Evolutionary conservation across 23 red algal species (phyloP).

Genomic region (Chondrus crispus): DNA sequence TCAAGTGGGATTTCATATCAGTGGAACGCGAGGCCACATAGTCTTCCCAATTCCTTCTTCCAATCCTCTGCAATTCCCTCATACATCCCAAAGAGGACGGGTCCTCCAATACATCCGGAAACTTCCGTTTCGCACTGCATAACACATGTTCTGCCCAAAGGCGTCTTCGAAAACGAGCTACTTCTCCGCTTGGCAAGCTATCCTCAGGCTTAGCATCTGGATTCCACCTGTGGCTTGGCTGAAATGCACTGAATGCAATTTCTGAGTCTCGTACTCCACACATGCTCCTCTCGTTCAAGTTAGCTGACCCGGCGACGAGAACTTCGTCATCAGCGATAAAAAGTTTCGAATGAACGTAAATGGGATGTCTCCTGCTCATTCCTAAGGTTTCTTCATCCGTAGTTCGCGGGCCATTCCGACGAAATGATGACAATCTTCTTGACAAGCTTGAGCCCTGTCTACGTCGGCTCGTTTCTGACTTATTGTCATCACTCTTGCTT

Average conservation of each 20-base stretch:
- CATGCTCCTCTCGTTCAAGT: slow-evolving; percentile 73
- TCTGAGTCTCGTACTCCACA: slow-evolving; percentile 70
- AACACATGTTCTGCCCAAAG: slow-evolving; percentile 63
- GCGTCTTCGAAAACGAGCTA: slow-evolving; percentile 47
- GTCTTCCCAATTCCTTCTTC: slow-evolving; percentile 41
- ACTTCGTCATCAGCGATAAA: slow-evolving; percentile 69
- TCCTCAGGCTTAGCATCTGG: neutral
- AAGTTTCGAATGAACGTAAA: slow-evolving; percentile 62
- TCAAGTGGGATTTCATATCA: slow-evolving; percentile 21
- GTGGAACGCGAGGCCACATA: slow-evolving; percentile 1
- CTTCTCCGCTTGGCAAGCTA: slow-evolving; percentile 36
- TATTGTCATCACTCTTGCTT: neutral
- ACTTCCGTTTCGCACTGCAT: neutral
- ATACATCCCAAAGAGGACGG: slow-evolving; percentile 44
- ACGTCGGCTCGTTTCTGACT: neutral
- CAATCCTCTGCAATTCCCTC: slow-evolving; percentile 52
- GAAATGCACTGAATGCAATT: slow-evolving; percentile 54
- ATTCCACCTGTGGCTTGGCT: slow-evolving; percentile 31
- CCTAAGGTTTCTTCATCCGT: slow-evolving; percentile 38
- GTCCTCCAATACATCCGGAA: slow-evolving; percentile 26
- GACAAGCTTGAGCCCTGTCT: neutral
- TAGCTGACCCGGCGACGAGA: slow-evolving; percentile 52
- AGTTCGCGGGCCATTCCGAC: slow-evolving; percentile 14
- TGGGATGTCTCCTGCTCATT: slow-evolving; percentile 40
- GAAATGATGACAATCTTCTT: slow-evolving; percentile 1